These are phyloP conservation scores for Waltergamsia citrina DNA, from an alignment of 2,329 filamentous ascomycete genomes.

Conservation along the genomic window DNA sequence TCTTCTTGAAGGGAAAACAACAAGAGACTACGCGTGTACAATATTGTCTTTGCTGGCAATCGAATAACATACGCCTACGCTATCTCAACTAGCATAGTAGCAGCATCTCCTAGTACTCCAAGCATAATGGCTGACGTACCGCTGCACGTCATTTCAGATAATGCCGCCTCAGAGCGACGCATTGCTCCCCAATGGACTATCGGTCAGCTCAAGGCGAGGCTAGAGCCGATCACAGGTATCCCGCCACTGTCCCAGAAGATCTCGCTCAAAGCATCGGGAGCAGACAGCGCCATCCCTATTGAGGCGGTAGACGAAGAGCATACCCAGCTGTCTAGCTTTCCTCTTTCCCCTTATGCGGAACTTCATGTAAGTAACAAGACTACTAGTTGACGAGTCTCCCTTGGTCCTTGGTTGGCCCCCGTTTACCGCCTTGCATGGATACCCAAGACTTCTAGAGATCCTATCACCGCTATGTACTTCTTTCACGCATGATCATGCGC, in stretches of 20 bases:
- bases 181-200: conserved; percentile 91
- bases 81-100: too few relatives aligned
- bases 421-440: too few relatives aligned
- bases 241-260: conserved; percentile 73
- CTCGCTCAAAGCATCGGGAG: conserved; percentile 52
- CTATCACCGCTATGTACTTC: too few relatives aligned
- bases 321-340: conserved; percentile 53
- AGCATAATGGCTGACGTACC: conserved; percentile 60
- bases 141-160: conserved; percentile 65
- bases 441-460: too few relatives aligned
- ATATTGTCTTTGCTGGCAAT: too few relatives aligned
- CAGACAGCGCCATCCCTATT: conserved; percentile 53
- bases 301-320: conserved; percentile 65
- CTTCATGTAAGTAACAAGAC: conserved; percentile 56
- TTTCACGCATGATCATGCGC: too few relatives aligned
- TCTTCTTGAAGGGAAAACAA: too few relatives aligned
- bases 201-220: conserved; percentile 70
- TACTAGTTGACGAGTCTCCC: too few relatives aligned
- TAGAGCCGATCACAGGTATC: conserved; percentile 89
- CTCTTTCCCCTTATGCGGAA: conserved; percentile 66
- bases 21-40: too few relatives aligned
- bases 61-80: too few relatives aligned
- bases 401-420: too few relatives aligned
- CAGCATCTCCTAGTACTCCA: too few relatives aligned
- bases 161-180: conserved; percentile 76